Percentiles rank a stretch among this genome's conserved stretches.
Evolutionary conservation across 2,329 filamentous ascomycete species (phyloP).

Genomic region (Fusarium agapanthi): DNA sequence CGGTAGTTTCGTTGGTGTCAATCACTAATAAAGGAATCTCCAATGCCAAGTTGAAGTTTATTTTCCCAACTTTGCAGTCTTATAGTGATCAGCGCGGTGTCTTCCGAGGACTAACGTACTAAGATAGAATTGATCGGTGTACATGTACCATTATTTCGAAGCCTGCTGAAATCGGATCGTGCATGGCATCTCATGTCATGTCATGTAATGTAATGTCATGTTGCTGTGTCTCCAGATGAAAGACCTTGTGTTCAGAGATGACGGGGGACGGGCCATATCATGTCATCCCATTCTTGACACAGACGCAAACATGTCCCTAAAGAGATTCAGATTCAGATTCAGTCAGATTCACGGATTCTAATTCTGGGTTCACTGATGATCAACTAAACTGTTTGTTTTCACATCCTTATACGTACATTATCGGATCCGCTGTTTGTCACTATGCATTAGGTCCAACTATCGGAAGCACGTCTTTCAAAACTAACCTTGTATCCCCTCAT

Average conservation of each 20-base stretch:
- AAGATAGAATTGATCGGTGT: not conserved
- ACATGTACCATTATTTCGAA: constrained; percentile 9
- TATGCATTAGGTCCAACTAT: constrained; percentile 3
- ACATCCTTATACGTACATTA: not conserved
- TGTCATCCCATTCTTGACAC: constrained; percentile 33
- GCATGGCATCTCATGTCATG: constrained; percentile 6
- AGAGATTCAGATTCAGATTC: constrained; percentile 13
- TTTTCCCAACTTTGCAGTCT: not conserved
- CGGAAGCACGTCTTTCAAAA: not conserved
- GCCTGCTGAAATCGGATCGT: constrained; percentile 19
- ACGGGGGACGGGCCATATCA: constrained; percentile 27
- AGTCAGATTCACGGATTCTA: constrained; percentile 3
- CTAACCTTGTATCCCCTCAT: constrained; percentile 8
- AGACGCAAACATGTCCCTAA: constrained; percentile 31
- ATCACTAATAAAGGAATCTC: not conserved
- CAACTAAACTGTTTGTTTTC: constrained; percentile 14
- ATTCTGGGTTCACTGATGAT: not conserved
- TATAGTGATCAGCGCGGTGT: not conserved
- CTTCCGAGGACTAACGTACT: not conserved
- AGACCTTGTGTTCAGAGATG: constrained; percentile 13
- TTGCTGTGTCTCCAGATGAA: constrained; percentile 2
- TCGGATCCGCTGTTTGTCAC: constrained; percentile 24
- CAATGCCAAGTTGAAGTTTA: not conserved
- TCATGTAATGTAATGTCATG: not conserved
- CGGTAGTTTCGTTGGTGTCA: not conserved